Evolutionary conservation across 208 protist species (phyloP).

Genomic region (Acanthamoeba lenticulata): DNA sequence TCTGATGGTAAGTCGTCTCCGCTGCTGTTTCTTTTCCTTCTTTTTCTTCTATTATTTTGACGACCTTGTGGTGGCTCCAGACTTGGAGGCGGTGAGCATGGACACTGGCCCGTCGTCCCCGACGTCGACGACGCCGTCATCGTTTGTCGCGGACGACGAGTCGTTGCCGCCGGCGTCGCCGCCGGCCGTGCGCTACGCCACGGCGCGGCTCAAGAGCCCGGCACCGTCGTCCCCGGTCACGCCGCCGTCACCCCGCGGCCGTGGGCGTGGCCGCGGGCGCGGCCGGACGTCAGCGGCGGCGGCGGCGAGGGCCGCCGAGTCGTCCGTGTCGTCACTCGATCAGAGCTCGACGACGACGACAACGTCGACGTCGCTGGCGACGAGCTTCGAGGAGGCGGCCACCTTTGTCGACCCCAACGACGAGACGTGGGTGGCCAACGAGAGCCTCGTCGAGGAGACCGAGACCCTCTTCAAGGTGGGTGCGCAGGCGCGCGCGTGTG

Average conservation of each 20-base stretch:
- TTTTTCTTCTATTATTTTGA: no score
- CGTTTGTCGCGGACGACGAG: no score
- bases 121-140: neutral
- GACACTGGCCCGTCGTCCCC: neutral
- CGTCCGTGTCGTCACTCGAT: neutral
- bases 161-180: no score
- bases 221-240: neutral
- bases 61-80: neutral
- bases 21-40: no score
- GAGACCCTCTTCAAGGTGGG: neutral
- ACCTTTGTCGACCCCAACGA: constrained; percentile 19
- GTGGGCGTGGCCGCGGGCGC: no score
- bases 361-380: no score
- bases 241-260: no score
- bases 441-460: neutral
- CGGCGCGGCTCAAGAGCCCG: neutral
- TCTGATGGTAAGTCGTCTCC: no score
- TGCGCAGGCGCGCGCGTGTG: neutral
- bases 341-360: neutral
- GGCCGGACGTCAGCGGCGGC: no score
- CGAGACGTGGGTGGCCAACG: neutral
- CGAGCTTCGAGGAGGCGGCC: neutral
- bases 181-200: neutral
- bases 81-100: neutral
- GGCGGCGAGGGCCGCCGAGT: no score